Evolutionary conservation across 2,329 filamentous ascomycete species (phyloP).

Genomic region (Xylariaceae sp.): DNA sequence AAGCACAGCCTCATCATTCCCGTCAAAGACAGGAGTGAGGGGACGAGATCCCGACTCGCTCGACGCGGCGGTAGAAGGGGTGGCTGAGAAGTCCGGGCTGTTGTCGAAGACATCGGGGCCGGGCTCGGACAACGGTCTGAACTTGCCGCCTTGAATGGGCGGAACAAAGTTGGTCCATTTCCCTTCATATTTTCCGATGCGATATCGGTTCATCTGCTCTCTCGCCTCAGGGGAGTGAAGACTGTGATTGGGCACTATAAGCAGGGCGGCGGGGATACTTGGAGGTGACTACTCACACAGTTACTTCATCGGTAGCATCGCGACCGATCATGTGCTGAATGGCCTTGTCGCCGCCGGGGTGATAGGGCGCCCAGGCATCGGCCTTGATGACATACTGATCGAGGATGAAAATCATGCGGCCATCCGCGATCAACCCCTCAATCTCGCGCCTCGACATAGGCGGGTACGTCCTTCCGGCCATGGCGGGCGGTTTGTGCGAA

Average conservation of each 20-base stretch:
- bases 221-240: conserved; percentile 77
- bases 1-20: conserved; percentile 29
- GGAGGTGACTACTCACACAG: conserved; percentile 56
- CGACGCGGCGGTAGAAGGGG: conserved; percentile 34
- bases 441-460: conserved; percentile 60
- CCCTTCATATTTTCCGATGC: conserved; percentile 76
- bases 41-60: conserved; percentile 51
- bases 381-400: conserved; percentile 78
- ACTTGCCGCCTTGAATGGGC: conserved; percentile 84
- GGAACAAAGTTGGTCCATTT: conserved; percentile 83
- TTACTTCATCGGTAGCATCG: conserved; percentile 92
- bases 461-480: conserved; percentile 36
- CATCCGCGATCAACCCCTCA: conserved; percentile 78
- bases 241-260: conserved; percentile 40
- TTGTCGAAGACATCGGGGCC: conserved; percentile 34
- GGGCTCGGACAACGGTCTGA: conserved; percentile 45
- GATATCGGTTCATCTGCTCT: conserved; percentile 71
- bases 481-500: conserved; percentile 9
- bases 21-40: conserved; percentile 49
- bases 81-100: conserved; percentile 35
- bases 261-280: conserved; percentile 4
- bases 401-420: conserved; percentile 72
- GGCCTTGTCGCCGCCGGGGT: conserved; percentile 86
- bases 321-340: conserved; percentile 90
- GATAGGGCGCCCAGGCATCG: conserved; percentile 82